Evolutionary conservation across 1,284 basidiomycete genomes (phyloP), one percentile per base, ranked within the genome.

Genomic region (Apiotrichum gracile): DNA sequence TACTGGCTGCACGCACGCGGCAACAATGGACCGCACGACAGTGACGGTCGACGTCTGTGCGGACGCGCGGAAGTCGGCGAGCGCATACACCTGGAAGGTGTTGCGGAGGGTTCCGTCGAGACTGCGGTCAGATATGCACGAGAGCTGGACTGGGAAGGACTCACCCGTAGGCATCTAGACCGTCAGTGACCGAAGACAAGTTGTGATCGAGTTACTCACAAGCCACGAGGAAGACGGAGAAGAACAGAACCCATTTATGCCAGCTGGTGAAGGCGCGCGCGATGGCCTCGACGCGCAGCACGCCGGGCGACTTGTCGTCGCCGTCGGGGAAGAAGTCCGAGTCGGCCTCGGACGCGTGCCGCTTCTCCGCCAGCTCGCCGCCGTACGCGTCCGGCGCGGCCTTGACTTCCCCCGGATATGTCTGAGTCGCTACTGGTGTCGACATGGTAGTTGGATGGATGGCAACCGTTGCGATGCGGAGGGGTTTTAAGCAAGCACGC

Each of bases 151-250:
- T 34, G 21, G 4, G 44, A 40, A 25, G 33, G 17, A 51, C 51
- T 29, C 26, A 54, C 71, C 35, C 35, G 17, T 37, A 37, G n/a
- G n/a, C n/a, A 10, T 37, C n/a, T n/a, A n/a, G n/a, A n/a, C n/a
- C n/a, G n/a, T n/a, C n/a, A n/a, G n/a, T n/a, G n/a, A n/a, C n/a
- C n/a, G n/a, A n/a, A n/a, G n/a, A n/a, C n/a, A n/a, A n/a, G n/a
- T n/a, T n/a, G n/a, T n/a, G n/a, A n/a, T n/a, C n/a, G n/a, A n/a
- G n/a, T n/a, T n/a, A n/a, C n/a, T n/a, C n/a, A n/a, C n/a, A 78
- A 5, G 74, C 61, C 29, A 76, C 57, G 21, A 78, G 57, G 58
- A 77, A 77, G 47, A 76, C 64, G n/a, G 67, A 64, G 39, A 66
- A 34, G 61, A 76, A 76, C 24, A 77, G 45, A 19, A 47, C 29